These are phyloP conservation scores for Syncephalastrum racemosum DNA, from an alignment of 371 early-diverging fungal species.

Conservation along the genomic window DNA sequence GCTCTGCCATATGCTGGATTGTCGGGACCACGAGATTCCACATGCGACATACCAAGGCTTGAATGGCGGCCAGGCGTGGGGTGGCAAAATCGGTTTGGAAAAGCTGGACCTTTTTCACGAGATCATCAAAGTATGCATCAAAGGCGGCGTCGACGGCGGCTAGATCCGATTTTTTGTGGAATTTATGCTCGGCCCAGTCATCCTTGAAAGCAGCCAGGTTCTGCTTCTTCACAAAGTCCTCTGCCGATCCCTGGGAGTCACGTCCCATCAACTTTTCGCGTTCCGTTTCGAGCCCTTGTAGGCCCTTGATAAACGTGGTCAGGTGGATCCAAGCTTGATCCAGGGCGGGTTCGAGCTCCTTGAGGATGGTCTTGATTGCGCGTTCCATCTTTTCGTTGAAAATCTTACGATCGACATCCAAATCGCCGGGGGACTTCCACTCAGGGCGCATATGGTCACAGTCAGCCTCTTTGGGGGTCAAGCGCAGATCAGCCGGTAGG, in stretches of 20 bases:
- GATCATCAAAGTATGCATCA: constrained; percentile 45
- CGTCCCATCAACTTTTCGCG: constrained; percentile 24
- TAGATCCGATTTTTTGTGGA: constrained; percentile 15
- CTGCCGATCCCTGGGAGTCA: constrained; percentile 21
- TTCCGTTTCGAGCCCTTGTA: constrained; percentile 26
- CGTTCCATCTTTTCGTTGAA: constrained; percentile 56
- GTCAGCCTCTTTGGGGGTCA: constrained; percentile 66
- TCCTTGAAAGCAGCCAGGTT: constrained; percentile 25
- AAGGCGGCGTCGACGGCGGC: constrained; percentile 57
- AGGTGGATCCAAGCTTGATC: constrained; percentile 43
- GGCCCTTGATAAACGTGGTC: constrained; percentile 34
- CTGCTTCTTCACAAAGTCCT: constrained; percentile 22
- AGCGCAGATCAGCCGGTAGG: constrained; percentile 65
- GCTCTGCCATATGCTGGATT: constrained; percentile 37
- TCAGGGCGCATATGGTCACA: constrained; percentile 69
- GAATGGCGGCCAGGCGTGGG: constrained; percentile 24
- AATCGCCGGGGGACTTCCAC: constrained; percentile 66
- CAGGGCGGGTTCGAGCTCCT: constrained; percentile 29
- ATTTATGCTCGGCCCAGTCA: constrained; percentile 20
- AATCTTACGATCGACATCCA: constrained; percentile 66
- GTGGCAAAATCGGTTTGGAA: constrained; percentile 30
- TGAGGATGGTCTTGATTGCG: constrained; percentile 31
- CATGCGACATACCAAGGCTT: constrained; percentile 19
- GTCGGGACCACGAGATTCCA: constrained; percentile 36
- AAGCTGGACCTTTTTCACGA: constrained; percentile 13